Evolutionary conservation across 352 stramenopile genomes (phyloP).

Genomic region (Globisporangium splendens): DNA sequence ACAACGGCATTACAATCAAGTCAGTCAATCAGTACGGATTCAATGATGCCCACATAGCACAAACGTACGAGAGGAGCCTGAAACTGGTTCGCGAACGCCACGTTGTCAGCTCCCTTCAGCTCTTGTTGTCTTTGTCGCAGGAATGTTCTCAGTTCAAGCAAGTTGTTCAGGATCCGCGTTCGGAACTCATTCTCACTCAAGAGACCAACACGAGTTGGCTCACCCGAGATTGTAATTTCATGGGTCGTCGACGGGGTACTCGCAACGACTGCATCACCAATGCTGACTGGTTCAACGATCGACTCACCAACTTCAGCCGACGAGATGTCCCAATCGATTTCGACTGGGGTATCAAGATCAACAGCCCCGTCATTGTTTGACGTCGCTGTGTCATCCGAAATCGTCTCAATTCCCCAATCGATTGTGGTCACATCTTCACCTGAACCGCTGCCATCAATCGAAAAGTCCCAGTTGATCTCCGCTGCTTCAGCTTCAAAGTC

Average conservation of each 20-base stretch:
- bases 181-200: conserved; percentile 58
- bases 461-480: conserved; percentile 78
- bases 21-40: not conserved
- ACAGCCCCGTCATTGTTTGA: conserved; percentile 16
- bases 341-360: conserved; percentile 31
- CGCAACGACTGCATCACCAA: conserved; percentile 4
- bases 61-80: conserved; percentile 50
- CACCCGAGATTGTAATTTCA: conserved; percentile 2
- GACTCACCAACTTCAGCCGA: conserved; percentile 33
- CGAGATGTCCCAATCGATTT: conserved; percentile 82
- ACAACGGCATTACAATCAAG: not conserved
- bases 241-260: not conserved
- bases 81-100: conserved; percentile 75
- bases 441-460: conserved; percentile 33
- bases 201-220: conserved; percentile 42
- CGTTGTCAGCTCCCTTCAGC: conserved; percentile 27
- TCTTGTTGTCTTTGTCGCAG: conserved; percentile 51
- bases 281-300: conserved; percentile 11
- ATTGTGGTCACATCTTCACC: conserved; percentile 30
- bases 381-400: conserved; percentile 12
- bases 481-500: conserved; percentile 55
- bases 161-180: conserved; percentile 59
- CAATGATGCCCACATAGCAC: not conserved
- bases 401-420: conserved; percentile 66
- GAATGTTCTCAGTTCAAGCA: conserved; percentile 72